Evolutionary conservation across 345 rosid genomes (phyloP).

Genomic region (Camelina neglecta): DNA sequence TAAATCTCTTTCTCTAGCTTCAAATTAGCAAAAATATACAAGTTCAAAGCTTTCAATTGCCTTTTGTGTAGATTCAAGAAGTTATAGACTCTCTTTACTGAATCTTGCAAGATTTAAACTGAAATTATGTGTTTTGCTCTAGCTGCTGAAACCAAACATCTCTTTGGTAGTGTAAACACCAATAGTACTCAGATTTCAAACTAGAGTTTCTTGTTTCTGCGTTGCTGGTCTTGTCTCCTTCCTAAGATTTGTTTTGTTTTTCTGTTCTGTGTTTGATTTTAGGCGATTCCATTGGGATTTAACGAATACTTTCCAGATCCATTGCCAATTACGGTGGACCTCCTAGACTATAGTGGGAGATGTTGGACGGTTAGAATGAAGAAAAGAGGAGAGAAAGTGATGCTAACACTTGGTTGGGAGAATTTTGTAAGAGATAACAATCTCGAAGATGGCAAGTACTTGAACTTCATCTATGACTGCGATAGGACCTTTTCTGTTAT

Average conservation of each 20-base stretch:
- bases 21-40: not conserved
- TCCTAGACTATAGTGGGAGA: conserved; percentile 18
- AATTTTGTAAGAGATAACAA: conserved; percentile 23
- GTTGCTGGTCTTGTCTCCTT: not conserved
- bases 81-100: not conserved
- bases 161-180: not conserved
- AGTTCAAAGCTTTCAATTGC: not conserved
- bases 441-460: conserved; percentile 37
- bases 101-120: conserved; percentile 11
- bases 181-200: not conserved
- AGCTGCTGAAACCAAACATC: conserved; percentile 5
- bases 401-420: conserved; percentile 31
- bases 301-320: conserved; percentile 25
- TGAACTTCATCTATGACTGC: conserved; percentile 33
- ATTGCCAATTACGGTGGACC: conserved; percentile 28
- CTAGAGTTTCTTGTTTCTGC: not conserved
- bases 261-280: not conserved
- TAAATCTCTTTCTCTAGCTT: not conserved
- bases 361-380: conserved; percentile 32
- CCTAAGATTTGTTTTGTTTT: not conserved
- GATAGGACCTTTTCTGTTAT: conserved; percentile 17
- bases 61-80: not conserved
- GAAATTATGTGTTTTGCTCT: not conserved
- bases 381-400: conserved; percentile 27
- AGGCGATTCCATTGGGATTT: conserved; percentile 25